Percentiles rank a stretch among this genome's conserved stretches.
Conservation (phyloP, 2,329 filamentous ascomycete species). For the Teratosphaeria zuluensis region DNA sequence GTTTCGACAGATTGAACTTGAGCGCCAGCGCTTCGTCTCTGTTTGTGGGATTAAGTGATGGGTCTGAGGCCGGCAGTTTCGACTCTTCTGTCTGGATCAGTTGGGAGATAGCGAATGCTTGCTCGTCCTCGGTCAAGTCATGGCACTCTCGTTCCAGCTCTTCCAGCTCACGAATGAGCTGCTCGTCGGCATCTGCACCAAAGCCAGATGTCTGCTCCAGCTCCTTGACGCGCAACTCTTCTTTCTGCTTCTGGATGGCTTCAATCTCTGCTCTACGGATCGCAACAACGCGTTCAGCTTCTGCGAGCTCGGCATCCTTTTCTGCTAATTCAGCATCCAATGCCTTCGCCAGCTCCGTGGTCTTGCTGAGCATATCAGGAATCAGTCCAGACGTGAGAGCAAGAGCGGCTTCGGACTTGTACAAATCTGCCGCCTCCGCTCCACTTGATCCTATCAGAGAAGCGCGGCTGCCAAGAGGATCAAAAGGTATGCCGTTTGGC, state of each 20-base stretch:
- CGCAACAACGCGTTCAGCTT: conserved; percentile 38
- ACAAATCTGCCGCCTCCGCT: conserved; percentile 17
- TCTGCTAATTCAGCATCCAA: conserved; percentile 70
- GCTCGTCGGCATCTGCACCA: conserved; percentile 27
- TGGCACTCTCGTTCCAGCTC: conserved; percentile 34
- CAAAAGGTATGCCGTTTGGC: conserved; percentile 15
- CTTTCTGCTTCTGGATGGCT: conserved; percentile 41
- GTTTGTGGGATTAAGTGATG: not conserved
- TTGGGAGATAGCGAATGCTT: conserved; percentile 29
- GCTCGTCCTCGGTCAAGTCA: conserved; percentile 35
- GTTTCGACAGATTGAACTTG: not conserved
- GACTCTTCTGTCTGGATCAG: conserved; percentile 14
- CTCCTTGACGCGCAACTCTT: conserved; percentile 46
- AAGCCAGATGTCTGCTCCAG: conserved; percentile 32
- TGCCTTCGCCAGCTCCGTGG: conserved; percentile 32
- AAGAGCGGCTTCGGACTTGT: conserved; percentile 39
- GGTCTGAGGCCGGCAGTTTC: not conserved
- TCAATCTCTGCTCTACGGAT: conserved; percentile 61
- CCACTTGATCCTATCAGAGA: not conserved
- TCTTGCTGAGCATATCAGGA: conserved; percentile 42
- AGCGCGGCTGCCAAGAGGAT: conserved; percentile 15
- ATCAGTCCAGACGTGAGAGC: conserved; percentile 55
- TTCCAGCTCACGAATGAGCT: conserved; percentile 22
- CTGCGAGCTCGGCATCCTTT: conserved; percentile 48
- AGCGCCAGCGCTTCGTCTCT: not conserved